Evolutionary conservation across 176 grass and related monocot species (phyloP), one percentile per base, ranked within the genome.

Genomic region (Secale cereale): DNA sequence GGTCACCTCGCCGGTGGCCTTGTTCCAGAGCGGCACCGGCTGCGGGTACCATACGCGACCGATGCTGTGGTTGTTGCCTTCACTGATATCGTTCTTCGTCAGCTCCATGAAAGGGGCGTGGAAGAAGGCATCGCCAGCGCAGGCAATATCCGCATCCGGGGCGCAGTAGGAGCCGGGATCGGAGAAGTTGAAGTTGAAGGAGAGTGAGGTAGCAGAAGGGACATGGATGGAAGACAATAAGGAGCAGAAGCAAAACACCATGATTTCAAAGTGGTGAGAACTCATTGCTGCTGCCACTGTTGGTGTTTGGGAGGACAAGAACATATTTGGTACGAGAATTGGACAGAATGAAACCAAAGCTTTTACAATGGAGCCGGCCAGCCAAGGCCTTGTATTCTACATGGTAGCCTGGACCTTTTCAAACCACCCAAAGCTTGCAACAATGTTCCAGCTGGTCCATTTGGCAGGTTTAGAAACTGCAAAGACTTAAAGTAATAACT

Each of bases 121-220:
- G 17, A 57, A 57, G 74, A 35, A 33, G 5, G 67, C 65, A 23
- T 89, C 78, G 22, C 52, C 35, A 6, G 29, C 17, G 41, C 85
- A 86, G 29, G 29, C 10, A 41, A 86, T 71, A 27, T 74, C 29
- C 2, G 67, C 22, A 20, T 5, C 10, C 9, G 13, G 36, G 6
- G 39, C 8, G 52, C 52, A 86, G 37, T 25, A 37, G 57, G 56
- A 37, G 1, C 9, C 16, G 27, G 80, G 52, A 16, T 68, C 12
- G 4, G 87, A 85, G 72, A 90, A 89, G 78, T 87, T 80, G 78
- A 90, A 86, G 67, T 17, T 80, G 85, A 92, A 94, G 76, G 78
- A 83, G 69, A 91, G 87, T 4, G 87, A 83, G 54, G 14, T 54
- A 10, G 78, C 85, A 80, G 5, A 25, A 20, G 43, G 87, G 20